phyloP scores from a whole-genome alignment of 176 grass and related monocot genomes.

The Rhynchospora pubera region DNA sequence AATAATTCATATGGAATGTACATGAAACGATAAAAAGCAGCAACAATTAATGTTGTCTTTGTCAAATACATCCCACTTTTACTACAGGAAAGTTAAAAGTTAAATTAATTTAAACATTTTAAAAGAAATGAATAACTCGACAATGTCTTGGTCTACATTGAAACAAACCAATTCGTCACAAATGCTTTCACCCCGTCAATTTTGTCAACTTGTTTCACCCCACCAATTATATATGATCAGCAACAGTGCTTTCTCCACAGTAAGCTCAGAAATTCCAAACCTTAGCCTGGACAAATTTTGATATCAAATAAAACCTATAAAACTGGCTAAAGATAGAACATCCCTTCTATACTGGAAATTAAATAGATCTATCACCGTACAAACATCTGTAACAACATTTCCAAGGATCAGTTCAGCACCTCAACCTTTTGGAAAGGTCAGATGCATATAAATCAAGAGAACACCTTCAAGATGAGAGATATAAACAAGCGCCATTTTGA shows the following conservation, averaged over 20 bases:
- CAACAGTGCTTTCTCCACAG: not conserved
- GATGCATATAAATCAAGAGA: not conserved
- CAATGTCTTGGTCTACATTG: not conserved
- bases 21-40: not conserved
- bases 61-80: not conserved
- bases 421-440: not conserved
- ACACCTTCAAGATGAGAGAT: not conserved
- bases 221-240: not conserved
- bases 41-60: not conserved
- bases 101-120: constrained; percentile 10
- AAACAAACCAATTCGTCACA: not conserved
- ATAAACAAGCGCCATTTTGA: not conserved
- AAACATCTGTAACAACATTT: not conserved
- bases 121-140: not conserved
- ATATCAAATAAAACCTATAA: constrained; percentile 1
- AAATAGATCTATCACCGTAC: not conserved
- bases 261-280: not conserved
- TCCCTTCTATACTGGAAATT: not conserved
- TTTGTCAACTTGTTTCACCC: not conserved
- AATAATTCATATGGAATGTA: not conserved
- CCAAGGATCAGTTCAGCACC: not conserved
- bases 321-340: not conserved
- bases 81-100: not conserved
- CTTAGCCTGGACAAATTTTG: not conserved
- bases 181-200: not conserved